Evolutionary conservation across 345 rosid species (phyloP), one percentile per base, ranked within the genome.

Genomic region (Populus deltoides): DNA sequence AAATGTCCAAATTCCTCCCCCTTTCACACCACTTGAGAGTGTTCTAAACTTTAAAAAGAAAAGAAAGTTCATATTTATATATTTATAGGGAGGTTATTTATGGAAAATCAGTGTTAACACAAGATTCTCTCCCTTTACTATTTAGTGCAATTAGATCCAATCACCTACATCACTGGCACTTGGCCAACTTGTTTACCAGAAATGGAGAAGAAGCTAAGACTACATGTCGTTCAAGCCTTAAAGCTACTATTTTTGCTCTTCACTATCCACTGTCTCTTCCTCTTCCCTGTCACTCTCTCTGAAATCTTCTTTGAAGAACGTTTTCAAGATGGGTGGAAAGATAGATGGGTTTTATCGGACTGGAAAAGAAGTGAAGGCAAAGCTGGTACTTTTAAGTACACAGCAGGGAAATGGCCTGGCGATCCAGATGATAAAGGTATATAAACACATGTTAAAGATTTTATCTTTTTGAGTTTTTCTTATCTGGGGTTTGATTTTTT

Each of bases 241-340:
- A 22, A 75, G 71, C 78, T 22, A 45, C 43, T 75, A 5, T 0
- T 66, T 75, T 31, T 66, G 15, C 22, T 47, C 43, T 29, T 27
- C 27, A 49, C 71, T 66, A 16, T 75, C 35, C 61, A 65, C 35
- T 75, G 16, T 12, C 66, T 67, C 65, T 49, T 66, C 38, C 36
- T 66, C 49, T 66, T 75, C 70, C 72, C 47, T 51, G 24, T 67
- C 66, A 22, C 66, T 16, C 38, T 39, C 25, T 66, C 72, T 16
- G 51, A 75, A 67, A 49, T 35, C 39, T 75, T 67, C 71, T 75
- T 66, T 38, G 65, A 66, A 67, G 66, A 68, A 45, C 63, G 66
- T 8, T 67, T 75, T 8, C 66, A 73, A 95, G 99, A 88, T 86
- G 99, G 98, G 62, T 95, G 99, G 99, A 90, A 90, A 75, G 85